A percentile compares a stretch with the other conserved stretches of the same genome.
Conservation (phyloP, 352 stramenopile species). For the Globisporangium sylvaticum region DNA sequence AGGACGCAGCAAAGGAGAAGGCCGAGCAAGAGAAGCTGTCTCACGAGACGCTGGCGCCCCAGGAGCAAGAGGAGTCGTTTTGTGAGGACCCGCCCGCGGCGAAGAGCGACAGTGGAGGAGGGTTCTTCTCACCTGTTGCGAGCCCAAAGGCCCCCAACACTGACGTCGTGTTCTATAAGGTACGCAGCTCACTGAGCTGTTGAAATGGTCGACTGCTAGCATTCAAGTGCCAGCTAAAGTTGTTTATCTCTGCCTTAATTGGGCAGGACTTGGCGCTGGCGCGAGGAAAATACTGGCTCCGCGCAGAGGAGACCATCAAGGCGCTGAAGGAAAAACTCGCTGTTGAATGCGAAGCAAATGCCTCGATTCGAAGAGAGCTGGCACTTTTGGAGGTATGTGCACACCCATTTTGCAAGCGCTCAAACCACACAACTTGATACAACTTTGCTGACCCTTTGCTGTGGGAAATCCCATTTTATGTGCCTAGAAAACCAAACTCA, state of each 20-base stretch:
- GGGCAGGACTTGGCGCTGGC: constrained; percentile 5
- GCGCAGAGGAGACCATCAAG: constrained; percentile 3
- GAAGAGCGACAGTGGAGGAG: not conserved
- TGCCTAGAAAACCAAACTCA: not conserved
- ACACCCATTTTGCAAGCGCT: not conserved
- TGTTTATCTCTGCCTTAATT: not conserved
- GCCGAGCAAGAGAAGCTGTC: constrained; percentile 16
- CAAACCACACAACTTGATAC: not conserved
- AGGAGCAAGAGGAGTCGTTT: constrained; percentile 9
- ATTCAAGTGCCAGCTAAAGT: not conserved
- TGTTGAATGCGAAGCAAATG: not conserved
- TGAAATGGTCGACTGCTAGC: not conserved
- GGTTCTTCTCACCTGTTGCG: not conserved
- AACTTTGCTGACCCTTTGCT: no score
- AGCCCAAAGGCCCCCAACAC: constrained; percentile 4
- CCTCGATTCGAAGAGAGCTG: not conserved
- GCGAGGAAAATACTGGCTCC: constrained; percentile 15
- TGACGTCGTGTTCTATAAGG: constrained; percentile 8
- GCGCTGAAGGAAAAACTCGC: constrained; percentile 7
- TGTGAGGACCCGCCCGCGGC: not conserved
- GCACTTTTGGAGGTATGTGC: constrained; percentile 1
- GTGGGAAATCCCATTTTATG: no score
- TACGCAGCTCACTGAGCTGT: no score
- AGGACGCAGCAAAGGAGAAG: constrained; percentile 28
- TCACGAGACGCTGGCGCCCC: constrained; percentile 6